phyloP scores from a whole-genome alignment of 2,329 filamentous ascomycete genomes.

The Diaporthe australafricana region DNA sequence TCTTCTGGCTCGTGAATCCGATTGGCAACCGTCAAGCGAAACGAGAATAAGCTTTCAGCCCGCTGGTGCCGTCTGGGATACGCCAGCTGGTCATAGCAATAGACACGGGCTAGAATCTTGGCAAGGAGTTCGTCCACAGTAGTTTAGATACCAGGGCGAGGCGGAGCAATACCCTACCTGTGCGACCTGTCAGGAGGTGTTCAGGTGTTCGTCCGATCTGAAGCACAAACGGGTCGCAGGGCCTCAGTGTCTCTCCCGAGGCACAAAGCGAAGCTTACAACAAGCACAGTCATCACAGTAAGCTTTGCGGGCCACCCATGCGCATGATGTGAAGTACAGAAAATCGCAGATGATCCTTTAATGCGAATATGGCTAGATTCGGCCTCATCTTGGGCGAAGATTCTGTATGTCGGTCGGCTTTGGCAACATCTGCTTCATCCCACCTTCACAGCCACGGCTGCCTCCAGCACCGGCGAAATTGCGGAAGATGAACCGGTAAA shows the following conservation, averaged over 20 bases:
- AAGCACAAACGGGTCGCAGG: neutral
- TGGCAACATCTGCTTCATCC: constrained; percentile 15
- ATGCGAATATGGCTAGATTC: constrained; percentile 2
- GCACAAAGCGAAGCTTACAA: constrained; percentile 10
- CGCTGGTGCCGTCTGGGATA: neutral
- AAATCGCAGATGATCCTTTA: neutral
- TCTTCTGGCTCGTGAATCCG: neutral
- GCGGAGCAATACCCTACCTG: neutral
- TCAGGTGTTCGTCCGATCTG: constrained; percentile 4
- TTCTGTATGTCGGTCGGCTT: neutral
- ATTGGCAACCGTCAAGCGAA: constrained; percentile 23
- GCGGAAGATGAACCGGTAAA: neutral
- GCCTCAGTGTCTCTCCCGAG: neutral
- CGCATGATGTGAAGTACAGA: neutral
- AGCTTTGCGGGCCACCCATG: constrained; percentile 5
- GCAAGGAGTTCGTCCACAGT: constrained; percentile 12
- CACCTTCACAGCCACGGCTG: constrained; percentile 1
- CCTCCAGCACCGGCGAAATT: neutral
- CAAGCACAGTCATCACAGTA: neutral
- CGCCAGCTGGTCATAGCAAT: neutral
- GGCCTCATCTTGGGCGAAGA: neutral
- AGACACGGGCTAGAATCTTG: constrained; percentile 4
- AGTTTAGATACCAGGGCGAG: neutral
- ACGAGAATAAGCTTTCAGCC: constrained; percentile 6
- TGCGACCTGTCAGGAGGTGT: neutral